These are phyloP conservation scores for Parathielavia appendiculata DNA, from an alignment of 495 filamentous ascomycete genomes.

Conservation along the genomic window DNA sequence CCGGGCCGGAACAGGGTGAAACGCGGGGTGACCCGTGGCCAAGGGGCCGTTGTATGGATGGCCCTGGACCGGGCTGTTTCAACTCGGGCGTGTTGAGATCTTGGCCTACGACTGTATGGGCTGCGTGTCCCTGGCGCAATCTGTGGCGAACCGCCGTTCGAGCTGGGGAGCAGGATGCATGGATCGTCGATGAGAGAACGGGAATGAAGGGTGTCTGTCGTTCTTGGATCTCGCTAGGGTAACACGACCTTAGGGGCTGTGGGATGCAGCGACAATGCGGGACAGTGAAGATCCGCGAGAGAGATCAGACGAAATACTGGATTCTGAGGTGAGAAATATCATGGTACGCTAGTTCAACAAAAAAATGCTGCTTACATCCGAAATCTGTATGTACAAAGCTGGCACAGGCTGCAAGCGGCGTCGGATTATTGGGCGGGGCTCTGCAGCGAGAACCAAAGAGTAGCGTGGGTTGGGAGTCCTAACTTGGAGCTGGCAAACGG, in stretches of 20 bases:
- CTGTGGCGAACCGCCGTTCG: constrained; percentile 4
- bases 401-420: not conserved
- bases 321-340: not conserved
- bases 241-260: not conserved
- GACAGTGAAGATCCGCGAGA: not conserved
- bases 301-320: not conserved
- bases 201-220: not conserved
- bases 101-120: constrained; percentile 1
- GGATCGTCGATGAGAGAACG: not conserved
- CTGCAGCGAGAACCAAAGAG: constrained; percentile 1
- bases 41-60: not conserved
- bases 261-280: not conserved
- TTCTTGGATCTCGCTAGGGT: not conserved
- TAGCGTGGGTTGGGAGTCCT: not conserved
- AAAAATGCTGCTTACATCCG: not conserved
- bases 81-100: constrained; percentile 10
- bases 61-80: constrained; percentile 15
- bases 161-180: not conserved
- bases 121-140: not conserved
- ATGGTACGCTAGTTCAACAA: not conserved
- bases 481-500: not conserved
- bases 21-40: constrained; percentile 11
- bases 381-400: not conserved
- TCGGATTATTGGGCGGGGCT: constrained; percentile 10
- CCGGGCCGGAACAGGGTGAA: constrained; percentile 15